Percentiles rank a stretch among this genome's conserved stretches.
phyloP scores from a whole-genome alignment of 2,329 filamentous ascomycete genomes.

The Ophiognomonia clavigignenti-juglandacearum region DNA sequence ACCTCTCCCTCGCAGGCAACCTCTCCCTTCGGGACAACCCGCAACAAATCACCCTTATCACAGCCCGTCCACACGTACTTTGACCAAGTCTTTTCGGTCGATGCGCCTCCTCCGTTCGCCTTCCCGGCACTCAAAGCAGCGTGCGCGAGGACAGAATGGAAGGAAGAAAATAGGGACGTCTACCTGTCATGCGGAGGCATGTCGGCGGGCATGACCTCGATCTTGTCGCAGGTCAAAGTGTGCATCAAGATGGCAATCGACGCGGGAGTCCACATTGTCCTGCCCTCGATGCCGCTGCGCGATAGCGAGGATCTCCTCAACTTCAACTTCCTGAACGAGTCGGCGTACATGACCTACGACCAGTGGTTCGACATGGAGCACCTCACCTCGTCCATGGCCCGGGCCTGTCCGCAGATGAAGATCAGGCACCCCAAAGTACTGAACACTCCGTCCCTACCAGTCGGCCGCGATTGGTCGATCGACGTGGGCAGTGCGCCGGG shows the following conservation, averaged over 20 bases:
- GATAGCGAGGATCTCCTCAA: conserved; percentile 21
- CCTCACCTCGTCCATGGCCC: conserved; percentile 16
- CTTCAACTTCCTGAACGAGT: conserved; percentile 24
- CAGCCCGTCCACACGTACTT: conserved; percentile 23
- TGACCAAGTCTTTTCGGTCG: conserved; percentile 26
- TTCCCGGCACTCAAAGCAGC: conserved; percentile 20
- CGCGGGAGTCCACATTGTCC: conserved; percentile 20
- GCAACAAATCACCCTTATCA: background rate
- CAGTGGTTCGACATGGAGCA: conserved; percentile 27
- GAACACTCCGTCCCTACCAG: conserved; percentile 1
- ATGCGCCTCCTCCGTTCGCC: conserved; percentile 16
- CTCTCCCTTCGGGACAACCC: background rate
- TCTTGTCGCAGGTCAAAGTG: conserved; percentile 26
- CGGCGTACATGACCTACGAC: conserved; percentile 23
- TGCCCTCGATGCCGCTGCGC: conserved; percentile 25
- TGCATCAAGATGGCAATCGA: conserved; percentile 28
- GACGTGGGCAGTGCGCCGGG: conserved; percentile 5
- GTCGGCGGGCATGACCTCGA: conserved; percentile 23
- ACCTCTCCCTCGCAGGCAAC: background rate
- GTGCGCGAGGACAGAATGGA: conserved; percentile 11
- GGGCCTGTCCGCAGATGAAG: conserved; percentile 24
- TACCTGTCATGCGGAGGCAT: conserved; percentile 25
- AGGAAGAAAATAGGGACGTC: conserved; percentile 18
- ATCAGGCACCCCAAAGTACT: conserved; percentile 19
- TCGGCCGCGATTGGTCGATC: conserved; percentile 9